Conservation (phyloP, 2,329 filamentous ascomycete genomes). For the Monilinia fructigena region DNA sequence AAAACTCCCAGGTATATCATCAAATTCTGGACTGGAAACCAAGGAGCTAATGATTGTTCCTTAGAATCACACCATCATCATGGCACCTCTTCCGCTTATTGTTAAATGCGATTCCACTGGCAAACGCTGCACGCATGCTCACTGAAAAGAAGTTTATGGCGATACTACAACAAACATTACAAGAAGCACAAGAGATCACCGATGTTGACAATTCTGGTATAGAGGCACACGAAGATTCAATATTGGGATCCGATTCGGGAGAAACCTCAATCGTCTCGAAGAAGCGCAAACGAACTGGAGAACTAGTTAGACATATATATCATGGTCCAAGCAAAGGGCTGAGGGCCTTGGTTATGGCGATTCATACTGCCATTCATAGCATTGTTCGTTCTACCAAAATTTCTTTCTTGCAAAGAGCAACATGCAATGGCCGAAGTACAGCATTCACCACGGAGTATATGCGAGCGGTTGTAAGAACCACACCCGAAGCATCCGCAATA, state of each 20-base stretch:
- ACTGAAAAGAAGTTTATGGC: constrained; percentile 66
- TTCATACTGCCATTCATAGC: constrained; percentile 31
- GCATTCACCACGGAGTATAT: constrained; percentile 39
- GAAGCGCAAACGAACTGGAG: constrained; percentile 39
- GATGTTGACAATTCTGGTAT: constrained; percentile 35
- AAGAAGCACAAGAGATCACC: constrained; percentile 48
- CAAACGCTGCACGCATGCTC: constrained; percentile 68
- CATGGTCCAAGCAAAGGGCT: constrained; percentile 10
- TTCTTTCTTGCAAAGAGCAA: not conserved
- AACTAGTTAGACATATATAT: constrained; percentile 27
- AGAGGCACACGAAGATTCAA: constrained; percentile 12
- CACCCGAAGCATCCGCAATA: constrained; percentile 36
- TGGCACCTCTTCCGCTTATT: constrained; percentile 63
- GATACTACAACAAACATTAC: constrained; percentile 64
- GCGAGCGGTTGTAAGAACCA: constrained; percentile 36
- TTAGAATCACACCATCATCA: constrained; percentile 39
- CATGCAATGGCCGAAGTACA: constrained; percentile 24
- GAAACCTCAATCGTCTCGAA: constrained; percentile 40
- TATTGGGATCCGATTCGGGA: constrained; percentile 28
- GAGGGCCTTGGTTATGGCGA: constrained; percentile 30
- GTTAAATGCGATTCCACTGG: constrained; percentile 64
- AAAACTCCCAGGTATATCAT: constrained; percentile 37
- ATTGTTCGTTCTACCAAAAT: constrained; percentile 31
- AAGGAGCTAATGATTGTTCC: not conserved
- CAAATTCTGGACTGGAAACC: not conserved